Percentiles rank a stretch among this genome's conserved stretches.
Evolutionary conservation across 163 green algal species (phyloP).

Genomic region (Prototheca wickerhamii): DNA sequence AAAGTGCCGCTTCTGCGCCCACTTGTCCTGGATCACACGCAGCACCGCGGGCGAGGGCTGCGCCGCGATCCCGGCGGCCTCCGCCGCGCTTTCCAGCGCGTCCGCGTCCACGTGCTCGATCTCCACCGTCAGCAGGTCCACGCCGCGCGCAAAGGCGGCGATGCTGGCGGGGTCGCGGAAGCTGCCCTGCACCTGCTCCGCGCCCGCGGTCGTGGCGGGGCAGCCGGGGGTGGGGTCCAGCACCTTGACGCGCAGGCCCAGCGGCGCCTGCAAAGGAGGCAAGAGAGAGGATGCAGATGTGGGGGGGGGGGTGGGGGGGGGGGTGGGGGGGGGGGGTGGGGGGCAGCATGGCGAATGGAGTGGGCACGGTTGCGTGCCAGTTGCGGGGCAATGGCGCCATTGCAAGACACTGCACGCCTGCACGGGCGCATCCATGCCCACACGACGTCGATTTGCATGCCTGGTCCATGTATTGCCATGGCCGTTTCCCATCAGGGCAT

Average conservation of each 20-base stretch:
- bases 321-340: too few species aligned
- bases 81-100: slow-evolving; percentile 50
- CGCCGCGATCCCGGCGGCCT: slow-evolving; percentile 53
- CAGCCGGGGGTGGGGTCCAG: slow-evolving; percentile 79
- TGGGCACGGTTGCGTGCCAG: too few species aligned
- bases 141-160: slow-evolving; percentile 29
- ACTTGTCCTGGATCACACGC: slow-evolving; percentile 91
- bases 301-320: too few species aligned
- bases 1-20: slow-evolving; percentile 90
- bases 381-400: too few species aligned
- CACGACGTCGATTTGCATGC: too few species aligned
- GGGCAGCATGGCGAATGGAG: too few species aligned
- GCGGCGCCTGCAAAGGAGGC: slow-evolving; percentile 49
- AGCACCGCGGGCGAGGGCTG: slow-evolving; percentile 68
- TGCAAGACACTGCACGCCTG: neutral
- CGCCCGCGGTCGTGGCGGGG: slow-evolving; percentile 67
- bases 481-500: too few species aligned
- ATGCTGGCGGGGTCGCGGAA: slow-evolving; percentile 74
- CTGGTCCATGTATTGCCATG: too few species aligned
- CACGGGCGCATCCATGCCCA: too few species aligned
- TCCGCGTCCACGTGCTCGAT: slow-evolving; percentile 96
- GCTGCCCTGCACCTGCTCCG: slow-evolving; percentile 66
- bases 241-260: slow-evolving; percentile 79
- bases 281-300: neutral
- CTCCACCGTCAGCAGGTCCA: slow-evolving; percentile 93